phyloP scores from a whole-genome alignment of 1,139 yeast genomes.

The Hyphopichia khmerensis region DNA sequence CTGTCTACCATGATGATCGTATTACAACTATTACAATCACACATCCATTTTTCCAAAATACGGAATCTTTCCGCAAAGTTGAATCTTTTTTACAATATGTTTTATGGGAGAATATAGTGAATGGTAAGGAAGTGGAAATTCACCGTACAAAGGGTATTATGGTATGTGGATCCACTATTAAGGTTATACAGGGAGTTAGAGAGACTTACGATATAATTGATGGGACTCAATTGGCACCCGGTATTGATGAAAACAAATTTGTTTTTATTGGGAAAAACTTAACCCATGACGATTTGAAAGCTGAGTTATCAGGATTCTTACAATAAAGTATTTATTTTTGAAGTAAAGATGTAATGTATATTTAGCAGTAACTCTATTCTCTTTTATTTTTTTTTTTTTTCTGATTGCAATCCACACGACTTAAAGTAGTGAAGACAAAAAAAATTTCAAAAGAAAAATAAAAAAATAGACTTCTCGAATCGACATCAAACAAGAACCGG shows the following conservation, averaged over 20 bases:
- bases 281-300: conserved; percentile 25
- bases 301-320: conserved; percentile 20
- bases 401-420: not conserved
- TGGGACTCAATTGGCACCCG: conserved; percentile 41
- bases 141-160: conserved; percentile 83
- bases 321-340: too few species aligned
- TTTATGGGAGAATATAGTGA: conserved; percentile 61
- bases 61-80: conserved; percentile 35
- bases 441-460: not conserved
- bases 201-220: conserved; percentile 83
- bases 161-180: conserved; percentile 24
- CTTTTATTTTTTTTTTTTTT: too few species aligned
- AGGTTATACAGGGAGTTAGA: conserved; percentile 88
- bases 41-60: conserved; percentile 43
- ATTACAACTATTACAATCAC: conserved; percentile 62
- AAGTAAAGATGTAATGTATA: too few species aligned
- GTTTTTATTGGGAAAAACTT: conserved; percentile 82
- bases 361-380: not conserved
- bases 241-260: conserved; percentile 48
- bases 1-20: conserved; percentile 46
- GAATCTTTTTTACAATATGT: conserved; percentile 65
- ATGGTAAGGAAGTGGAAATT: conserved; percentile 54
- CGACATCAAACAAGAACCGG: not conserved
- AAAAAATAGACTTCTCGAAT: not conserved
- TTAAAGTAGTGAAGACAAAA: not conserved